A percentile compares a stretch with the other conserved stretches of the same genome.
Conservation (phyloP, 1,139 yeast species). For the Geotrichum candidum region DNA sequence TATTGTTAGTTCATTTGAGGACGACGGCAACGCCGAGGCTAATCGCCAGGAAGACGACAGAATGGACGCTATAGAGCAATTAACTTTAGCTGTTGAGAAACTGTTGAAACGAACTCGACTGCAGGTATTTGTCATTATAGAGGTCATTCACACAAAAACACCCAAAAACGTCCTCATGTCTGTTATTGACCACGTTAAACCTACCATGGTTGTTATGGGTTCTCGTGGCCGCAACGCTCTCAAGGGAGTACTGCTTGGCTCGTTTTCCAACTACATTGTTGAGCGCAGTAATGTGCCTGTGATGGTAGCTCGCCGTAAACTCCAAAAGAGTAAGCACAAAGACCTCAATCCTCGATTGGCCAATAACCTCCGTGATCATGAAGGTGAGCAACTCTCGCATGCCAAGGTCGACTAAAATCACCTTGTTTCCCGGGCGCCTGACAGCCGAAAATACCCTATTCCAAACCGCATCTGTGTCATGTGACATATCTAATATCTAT, state of each 20-base stretch:
- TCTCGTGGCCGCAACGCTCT: slow-evolving; percentile 3
- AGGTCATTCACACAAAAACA: slow-evolving; percentile 2
- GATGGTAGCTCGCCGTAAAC: slow-evolving; percentile 5
- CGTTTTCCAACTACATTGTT: slow-evolving; percentile 3
- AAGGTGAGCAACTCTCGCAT: background rate
- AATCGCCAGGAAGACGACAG: slow-evolving; percentile 1
- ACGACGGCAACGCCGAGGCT: background rate
- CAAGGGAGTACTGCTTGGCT: slow-evolving; percentile 1
- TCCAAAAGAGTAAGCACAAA: slow-evolving; percentile 1
- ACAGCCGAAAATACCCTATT: background rate
- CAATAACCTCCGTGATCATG: background rate
- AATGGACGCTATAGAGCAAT: background rate
- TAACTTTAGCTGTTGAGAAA: background rate
- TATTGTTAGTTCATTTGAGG: slow-evolving; percentile 1
- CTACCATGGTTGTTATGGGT: slow-evolving; percentile 4
- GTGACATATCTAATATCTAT: background rate
- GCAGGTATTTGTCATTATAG: background rate
- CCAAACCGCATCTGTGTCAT: background rate
- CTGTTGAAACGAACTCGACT: background rate
- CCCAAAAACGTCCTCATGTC: background rate
- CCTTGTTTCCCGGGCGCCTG: background rate
- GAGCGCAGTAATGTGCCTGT: slow-evolving; percentile 4
- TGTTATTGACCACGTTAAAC: slow-evolving; percentile 3
- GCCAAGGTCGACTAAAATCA: background rate
- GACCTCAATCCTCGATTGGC: background rate